These are phyloP conservation scores for Cucurbita maxima DNA, from an alignment of 306 rosid genomes.

Conservation along the genomic window DNA sequence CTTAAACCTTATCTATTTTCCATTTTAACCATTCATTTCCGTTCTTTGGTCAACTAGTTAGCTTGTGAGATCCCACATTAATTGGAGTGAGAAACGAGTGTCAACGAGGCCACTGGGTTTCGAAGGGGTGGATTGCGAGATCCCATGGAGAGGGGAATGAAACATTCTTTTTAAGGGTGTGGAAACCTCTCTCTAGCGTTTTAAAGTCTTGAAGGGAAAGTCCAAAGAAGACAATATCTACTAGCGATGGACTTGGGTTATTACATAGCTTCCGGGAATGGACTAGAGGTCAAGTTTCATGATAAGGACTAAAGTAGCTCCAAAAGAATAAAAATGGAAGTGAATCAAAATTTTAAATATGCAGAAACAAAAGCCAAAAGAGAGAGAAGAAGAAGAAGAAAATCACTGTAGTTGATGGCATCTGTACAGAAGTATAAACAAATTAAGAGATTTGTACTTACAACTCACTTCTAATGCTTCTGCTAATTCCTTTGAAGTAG, in stretches of 20 bases:
- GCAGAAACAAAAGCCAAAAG: not conserved
- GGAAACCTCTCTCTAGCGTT: no score
- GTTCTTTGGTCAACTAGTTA: no score
- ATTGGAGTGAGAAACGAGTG: no score
- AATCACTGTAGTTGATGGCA: not conserved
- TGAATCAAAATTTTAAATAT: not conserved
- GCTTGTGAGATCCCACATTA: no score
- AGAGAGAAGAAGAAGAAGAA: not conserved
- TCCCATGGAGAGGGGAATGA: no score
- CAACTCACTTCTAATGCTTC: not conserved
- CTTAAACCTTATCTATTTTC: not conserved
- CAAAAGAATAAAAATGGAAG: not conserved
- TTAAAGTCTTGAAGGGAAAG: no score
- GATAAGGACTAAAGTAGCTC: not conserved
- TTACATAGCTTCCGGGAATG: not conserved
- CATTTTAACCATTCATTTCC: no score
- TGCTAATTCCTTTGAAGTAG: not conserved
- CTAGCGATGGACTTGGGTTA: no score
- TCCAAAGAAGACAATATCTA: no score
- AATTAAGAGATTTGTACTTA: conserved; percentile 1
- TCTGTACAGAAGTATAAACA: not conserved
- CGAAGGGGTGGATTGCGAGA: no score
- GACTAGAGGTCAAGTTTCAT: not conserved
- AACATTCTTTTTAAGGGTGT: no score
- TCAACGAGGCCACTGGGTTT: no score